Conservation (phyloP, 108 stramenopile genomes). For the Schizochytrium sp. region DNA sequence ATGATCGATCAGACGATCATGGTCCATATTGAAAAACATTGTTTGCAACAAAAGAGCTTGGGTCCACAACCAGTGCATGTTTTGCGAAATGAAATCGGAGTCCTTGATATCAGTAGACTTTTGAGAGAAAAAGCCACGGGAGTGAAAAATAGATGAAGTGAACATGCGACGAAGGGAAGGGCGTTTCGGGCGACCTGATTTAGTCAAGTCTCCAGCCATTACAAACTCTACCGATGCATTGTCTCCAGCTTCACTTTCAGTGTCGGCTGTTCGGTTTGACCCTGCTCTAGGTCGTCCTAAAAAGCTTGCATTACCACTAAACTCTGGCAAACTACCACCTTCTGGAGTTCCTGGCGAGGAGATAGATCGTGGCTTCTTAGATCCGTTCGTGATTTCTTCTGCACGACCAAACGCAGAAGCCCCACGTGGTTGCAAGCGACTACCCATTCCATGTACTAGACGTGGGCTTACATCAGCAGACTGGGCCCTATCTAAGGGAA, state of each 20-base stretch:
- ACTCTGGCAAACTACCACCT: not conserved
- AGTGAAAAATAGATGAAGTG: not conserved
- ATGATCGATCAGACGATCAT: not conserved
- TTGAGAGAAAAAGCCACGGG: not conserved
- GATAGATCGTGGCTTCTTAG: not conserved
- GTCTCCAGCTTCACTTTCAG: not conserved
- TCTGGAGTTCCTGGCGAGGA: not conserved
- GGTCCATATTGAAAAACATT: constrained; percentile 22
- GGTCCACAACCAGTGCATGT: not conserved
- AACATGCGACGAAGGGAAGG: constrained; percentile 41
- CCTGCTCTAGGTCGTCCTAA: not conserved
- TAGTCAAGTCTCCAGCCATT: not conserved
- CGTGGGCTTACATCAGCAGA: not conserved
- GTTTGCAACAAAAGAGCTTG: constrained; percentile 18
- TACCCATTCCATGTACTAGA: too few species aligned
- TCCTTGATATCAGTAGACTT: not conserved
- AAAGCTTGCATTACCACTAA: not conserved
- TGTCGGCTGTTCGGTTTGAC: not conserved
- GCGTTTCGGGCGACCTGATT: not conserved
- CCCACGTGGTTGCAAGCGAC: not conserved
- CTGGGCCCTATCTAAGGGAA: not conserved
- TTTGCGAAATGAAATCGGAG: not conserved
- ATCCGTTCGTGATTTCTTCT: not conserved
- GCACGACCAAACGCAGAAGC: not conserved
- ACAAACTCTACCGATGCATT: too few species aligned